Evolutionary conservation across 139 green algal species (phyloP), one percentile per base, ranked within the genome.

Genomic region (Gonium pectorale): DNA sequence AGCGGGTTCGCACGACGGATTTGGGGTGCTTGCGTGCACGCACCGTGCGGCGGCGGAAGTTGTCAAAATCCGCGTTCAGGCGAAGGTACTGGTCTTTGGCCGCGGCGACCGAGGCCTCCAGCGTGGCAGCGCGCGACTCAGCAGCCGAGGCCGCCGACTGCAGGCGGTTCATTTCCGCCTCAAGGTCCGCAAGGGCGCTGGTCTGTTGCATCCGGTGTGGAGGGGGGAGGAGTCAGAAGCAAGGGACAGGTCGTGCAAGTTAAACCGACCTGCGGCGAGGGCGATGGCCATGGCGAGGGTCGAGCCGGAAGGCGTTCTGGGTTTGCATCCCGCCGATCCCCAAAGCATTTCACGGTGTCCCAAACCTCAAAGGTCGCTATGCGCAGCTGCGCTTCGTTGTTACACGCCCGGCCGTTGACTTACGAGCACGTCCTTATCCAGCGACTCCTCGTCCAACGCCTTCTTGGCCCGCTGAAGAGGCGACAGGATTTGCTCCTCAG

Each of bases 51-150:
- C 98, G 97, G 52, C 96, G 90, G 94, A 98, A 99, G 92, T 99
- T 99, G n/a, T 99, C 97, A 91, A 99, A 99, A 86, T 99, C 98
- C 19, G 98, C 98, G 51, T 90, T 95, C 52, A 99, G 92, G 4
- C 98, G 91, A 44, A 99, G 79, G 60, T 94, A 96, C 89, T 98
- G 94, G 68, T 98, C 94, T 80, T 97, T 95, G 19, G 86, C 78
- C 15, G 72, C 77, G 40, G 70, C 33, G 41, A 89, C 40, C 0
- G 68, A 83, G n/a, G 56, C 56, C 70, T 94, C 92, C 46, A 90
- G 72, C 21, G 74, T 35, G 13, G 71, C 26, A 22, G 89, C 81
- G 19, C 78, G 44, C 49, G 77, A 64, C 52, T 90, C 81, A 24
- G 91, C 90, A 7, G 86, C 85, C 2, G 71, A 40, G 0, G 79